Evolutionary conservation across 1,284 basidiomycete genomes (phyloP), one percentile per base, ranked within the genome.

Genomic region (Sporisorium exsertum): DNA sequence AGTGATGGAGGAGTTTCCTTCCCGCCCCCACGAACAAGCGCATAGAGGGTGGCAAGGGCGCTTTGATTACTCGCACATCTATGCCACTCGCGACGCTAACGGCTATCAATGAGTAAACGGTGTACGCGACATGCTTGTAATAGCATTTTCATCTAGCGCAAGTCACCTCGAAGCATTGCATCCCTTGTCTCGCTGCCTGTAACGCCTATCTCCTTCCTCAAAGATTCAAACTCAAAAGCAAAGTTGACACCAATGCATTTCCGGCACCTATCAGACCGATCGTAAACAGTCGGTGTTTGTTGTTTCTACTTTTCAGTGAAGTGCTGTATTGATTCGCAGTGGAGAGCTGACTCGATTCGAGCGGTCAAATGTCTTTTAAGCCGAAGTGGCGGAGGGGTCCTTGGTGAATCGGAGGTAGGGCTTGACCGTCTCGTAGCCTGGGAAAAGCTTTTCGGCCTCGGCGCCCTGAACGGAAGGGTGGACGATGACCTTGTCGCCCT

Each of bases 401-500:
- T 80, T 70, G 43, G 88, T 87, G 84, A 87, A 88, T 66, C 88
- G 85, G 59, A 89, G 86, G 86, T 89, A 89, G 47, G 88, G 88
- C 82, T 86, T 87, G 76, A 88, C 87, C 42, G 84, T 86, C 69
- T 88, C 87, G 72, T 87, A 84, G 63, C 87, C 87, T 51, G 93
- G 92, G 91, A 95, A 96, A 72, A 94, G 87, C 37, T 89, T 91
- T 87, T 94, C 92, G 33, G 94, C 95, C 87, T 98, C 92, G 47
- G 95, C 94, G 82, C 92, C 92, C 61, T 87, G 88, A 55, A 98
- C 94, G 9, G 89, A 87, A n/a, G 94, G 93, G 87, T 97, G 95
- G 46, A 99, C 91, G 82, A 99, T 97, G 64, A 98, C 95, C 84
- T 94, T 91, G 18, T 95, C 92, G 51, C 94, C 95, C 85, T 91